These are phyloP conservation scores for Orobanche coerulescens DNA, from an alignment of 257 asterid species.

Conservation along the genomic window DNA sequence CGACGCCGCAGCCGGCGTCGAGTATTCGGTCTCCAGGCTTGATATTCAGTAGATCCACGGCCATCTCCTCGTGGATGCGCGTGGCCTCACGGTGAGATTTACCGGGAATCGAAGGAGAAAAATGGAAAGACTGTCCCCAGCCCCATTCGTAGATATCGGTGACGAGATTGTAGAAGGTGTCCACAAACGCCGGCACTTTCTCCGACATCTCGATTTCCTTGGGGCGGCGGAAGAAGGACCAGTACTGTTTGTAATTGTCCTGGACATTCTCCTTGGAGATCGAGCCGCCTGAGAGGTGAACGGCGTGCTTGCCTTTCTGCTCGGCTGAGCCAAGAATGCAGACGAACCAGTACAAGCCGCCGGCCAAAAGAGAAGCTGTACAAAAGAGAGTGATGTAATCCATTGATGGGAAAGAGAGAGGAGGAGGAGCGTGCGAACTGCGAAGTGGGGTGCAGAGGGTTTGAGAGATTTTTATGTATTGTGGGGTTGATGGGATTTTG, in stretches of 20 bases:
- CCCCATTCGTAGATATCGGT: slow-evolving; percentile 90
- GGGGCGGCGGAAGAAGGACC: slow-evolving; percentile 73
- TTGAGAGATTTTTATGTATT: slow-evolving; percentile 22
- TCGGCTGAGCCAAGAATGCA: slow-evolving; percentile 71
- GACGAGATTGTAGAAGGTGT: slow-evolving; percentile 70
- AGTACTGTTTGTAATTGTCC: slow-evolving; percentile 58
- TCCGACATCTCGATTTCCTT: slow-evolving; percentile 54
- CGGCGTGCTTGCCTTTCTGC: slow-evolving; percentile 60
- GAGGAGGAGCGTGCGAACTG: background rate
- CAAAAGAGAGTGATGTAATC: slow-evolving; percentile 46
- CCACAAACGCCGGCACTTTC: slow-evolving; percentile 60
- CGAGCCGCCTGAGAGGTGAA: slow-evolving; percentile 68
- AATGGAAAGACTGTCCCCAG: slow-evolving; percentile 83
- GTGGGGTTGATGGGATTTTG: slow-evolving; percentile 19
- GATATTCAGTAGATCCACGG: slow-evolving; percentile 53
- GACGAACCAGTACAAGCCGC: slow-evolving; percentile 63
- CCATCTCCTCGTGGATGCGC: slow-evolving; percentile 70
- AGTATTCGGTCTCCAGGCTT: slow-evolving; percentile 46
- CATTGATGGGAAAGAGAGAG: slow-evolving; percentile 24
- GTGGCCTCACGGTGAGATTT: slow-evolving; percentile 71
- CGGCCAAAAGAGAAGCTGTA: slow-evolving; percentile 53
- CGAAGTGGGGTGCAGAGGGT: slow-evolving; percentile 3
- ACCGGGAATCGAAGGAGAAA: slow-evolving; percentile 59
- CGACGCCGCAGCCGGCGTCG: slow-evolving; percentile 82
- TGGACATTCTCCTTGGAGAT: slow-evolving; percentile 54